Base-by-base conservation (phyloP, 1,139 yeast species). In the Taphrina wiesneri region DNA sequence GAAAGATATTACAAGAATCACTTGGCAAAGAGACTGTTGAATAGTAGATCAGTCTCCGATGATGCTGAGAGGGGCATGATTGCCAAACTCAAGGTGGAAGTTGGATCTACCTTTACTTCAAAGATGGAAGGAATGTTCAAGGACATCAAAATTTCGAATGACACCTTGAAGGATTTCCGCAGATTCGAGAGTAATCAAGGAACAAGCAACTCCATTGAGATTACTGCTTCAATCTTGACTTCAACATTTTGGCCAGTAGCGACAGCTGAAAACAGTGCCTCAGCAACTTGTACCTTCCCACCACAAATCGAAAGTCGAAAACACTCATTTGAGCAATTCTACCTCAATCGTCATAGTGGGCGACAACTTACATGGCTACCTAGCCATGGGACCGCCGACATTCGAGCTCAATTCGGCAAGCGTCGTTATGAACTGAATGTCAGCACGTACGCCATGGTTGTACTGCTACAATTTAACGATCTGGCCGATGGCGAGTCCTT, bases 1-100 rank as follows among this genome's bases (percentile, higher is more conserved):
- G 96, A 90, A 75, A 86, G 84, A 39, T 86, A 88, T 70, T 93
- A 90, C 76, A 92, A 92, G 71, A 88, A 87, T 66, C 97, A 90
- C 77, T 81, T 93, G 70, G 97, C 98, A 0, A 90, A 90, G 74
- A 79, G 99, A 46, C 43, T 93, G 65, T 86, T 89, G 67, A 75
- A 74, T 66, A 68, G 71, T 6, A 76, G 78, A 62, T 83, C 86
- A 0, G 76, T 81, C 3, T 77, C 83, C 11, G 78, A 79, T 56
- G 95, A 89, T 68, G 77, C 87, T 9, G 98, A 92, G 74, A 86
- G 86, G 71, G 77, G 82, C 66, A 80, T 91, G 75, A 84, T 93
- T 41, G 81, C 88, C 0, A 86, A 84, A 73, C 79, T 92, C 62
- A 85, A 88, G 70, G 86, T 85, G 72, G 96, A 90, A 73, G 82